Percentiles rank a stretch among this genome's conserved stretches.
These are phyloP conservation scores for Salix brachista DNA, from an alignment of 345 rosid species.

Conservation along the genomic window DNA sequence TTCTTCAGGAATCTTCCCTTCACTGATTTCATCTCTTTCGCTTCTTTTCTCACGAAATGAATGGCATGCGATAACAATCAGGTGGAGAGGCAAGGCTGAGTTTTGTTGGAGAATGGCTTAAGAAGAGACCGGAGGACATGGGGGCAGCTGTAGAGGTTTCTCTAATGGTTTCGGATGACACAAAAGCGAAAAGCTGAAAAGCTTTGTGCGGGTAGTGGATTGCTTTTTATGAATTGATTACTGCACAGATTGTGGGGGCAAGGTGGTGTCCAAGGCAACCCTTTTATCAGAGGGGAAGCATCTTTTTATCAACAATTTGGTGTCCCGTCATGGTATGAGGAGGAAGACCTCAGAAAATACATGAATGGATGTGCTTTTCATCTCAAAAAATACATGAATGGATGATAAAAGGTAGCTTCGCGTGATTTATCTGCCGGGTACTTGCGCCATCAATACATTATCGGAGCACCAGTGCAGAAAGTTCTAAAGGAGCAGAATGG, in stretches of 20 bases:
- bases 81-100: not conserved
- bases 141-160: slow-evolving; percentile 16
- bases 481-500: not conserved
- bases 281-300: slow-evolving; percentile 15
- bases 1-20: slow-evolving; percentile 65
- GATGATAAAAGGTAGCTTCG: not conserved
- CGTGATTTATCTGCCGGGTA: not conserved
- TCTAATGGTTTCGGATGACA: slow-evolving; percentile 24
- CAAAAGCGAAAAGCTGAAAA: slow-evolving; percentile 23
- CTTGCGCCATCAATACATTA: not conserved
- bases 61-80: not conserved
- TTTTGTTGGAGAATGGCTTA: slow-evolving; percentile 8
- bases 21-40: slow-evolving; percentile 48
- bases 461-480: not conserved
- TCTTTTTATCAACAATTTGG: slow-evolving; percentile 13
- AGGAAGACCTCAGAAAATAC: not conserved
- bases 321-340: slow-evolving; percentile 12
- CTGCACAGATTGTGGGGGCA: slow-evolving; percentile 26
- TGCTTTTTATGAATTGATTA: slow-evolving; percentile 35
- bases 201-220: slow-evolving; percentile 4
- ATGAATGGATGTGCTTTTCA: not conserved
- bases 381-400: not conserved
- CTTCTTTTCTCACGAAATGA: slow-evolving; percentile 2
- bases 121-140: slow-evolving; percentile 1
- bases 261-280: not conserved